phyloP scores from a whole-genome alignment of 768 basidiomycete genomes.

The Russula sp. region DNA sequence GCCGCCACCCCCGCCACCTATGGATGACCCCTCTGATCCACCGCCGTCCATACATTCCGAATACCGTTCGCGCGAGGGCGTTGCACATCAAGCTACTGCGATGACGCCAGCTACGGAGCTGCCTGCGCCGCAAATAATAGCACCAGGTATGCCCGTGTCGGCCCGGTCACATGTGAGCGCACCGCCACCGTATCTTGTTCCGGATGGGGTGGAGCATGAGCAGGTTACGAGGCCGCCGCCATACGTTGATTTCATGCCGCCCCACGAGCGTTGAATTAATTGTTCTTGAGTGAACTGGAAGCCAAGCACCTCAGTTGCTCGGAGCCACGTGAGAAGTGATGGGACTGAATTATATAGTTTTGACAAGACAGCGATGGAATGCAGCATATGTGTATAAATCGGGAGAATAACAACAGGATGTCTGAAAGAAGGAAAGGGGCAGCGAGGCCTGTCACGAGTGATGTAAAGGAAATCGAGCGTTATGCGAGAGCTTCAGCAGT shows the following conservation, averaged over 20 bases:
- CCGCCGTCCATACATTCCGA: constrained; percentile 85
- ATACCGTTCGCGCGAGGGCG: constrained; percentile 39
- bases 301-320: constrained; percentile 22
- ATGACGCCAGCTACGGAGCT: constrained; percentile 17
- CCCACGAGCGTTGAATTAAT: constrained; percentile 12
- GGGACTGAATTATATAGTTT: constrained; percentile 23
- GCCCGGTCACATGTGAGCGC: constrained; percentile 35
- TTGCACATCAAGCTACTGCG: constrained; percentile 21
- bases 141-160: constrained; percentile 20
- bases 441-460: constrained; percentile 1
- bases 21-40: constrained; percentile 85
- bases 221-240: constrained; percentile 32
- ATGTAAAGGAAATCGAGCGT: neutral
- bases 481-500: constrained; percentile 46
- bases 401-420: constrained; percentile 19
- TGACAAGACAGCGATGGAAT: constrained; percentile 14
- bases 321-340: constrained; percentile 16
- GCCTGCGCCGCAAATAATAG: constrained; percentile 20
- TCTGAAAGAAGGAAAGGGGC: neutral
- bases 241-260: constrained; percentile 30
- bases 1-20: constrained; percentile 72
- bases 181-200: constrained; percentile 73
- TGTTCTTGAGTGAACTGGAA: constrained; percentile 2
- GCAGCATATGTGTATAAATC: constrained; percentile 23
- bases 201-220: constrained; percentile 32